Base-by-base conservation (phyloP, 495 filamentous ascomycete species). In the Aspergillus bridgeri region DNA sequence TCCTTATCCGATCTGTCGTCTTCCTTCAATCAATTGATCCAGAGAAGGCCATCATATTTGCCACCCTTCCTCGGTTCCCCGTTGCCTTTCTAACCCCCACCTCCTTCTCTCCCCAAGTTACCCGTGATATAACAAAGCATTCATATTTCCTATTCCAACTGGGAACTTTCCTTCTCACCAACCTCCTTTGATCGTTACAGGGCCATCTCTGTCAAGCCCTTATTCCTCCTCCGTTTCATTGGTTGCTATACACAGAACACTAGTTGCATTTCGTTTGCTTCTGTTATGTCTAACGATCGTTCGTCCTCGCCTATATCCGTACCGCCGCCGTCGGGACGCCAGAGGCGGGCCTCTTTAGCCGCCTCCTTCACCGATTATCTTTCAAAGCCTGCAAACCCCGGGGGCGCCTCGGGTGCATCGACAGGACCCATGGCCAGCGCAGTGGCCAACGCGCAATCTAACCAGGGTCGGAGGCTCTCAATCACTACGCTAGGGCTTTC, bases 401-500 rank as follows among this genome's bases (percentile, higher is more conserved):
- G 50, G 66, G 73, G 19, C 44, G 9, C 45, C 38, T 61, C 72
- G 42, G 53, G 74, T 29, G 59, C 79, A 49, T 79, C 81, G 54
- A 81, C 89, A 22, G 81, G 84, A 58, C 83, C 89, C 49, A 86
- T 89, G 64, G 78, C 84, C 5, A 82, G 83, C 42, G 83, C 84
- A 27, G 85, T 86, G 54, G 76, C 78, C 62, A 77, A 78, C 60
- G 81, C 82, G 44, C 84, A 86, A 66, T 65, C 79, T 22, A 86
- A 88, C 57, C 87, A 90, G 58, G 86, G 86, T 46, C 90, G 94
- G 55, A 86, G 94, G 25, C 83, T 96, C 58, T 97, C 94, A 53
- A 83, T 98, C 66, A 89, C 89, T 43, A 92, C 91, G 4, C 73
- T 93, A 56, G 92, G 92, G 44, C 79, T 96, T 42, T 89, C 89